phyloP scores from a whole-genome alignment of 352 stramenopile species.

The Peronospora belbahrii region DNA sequence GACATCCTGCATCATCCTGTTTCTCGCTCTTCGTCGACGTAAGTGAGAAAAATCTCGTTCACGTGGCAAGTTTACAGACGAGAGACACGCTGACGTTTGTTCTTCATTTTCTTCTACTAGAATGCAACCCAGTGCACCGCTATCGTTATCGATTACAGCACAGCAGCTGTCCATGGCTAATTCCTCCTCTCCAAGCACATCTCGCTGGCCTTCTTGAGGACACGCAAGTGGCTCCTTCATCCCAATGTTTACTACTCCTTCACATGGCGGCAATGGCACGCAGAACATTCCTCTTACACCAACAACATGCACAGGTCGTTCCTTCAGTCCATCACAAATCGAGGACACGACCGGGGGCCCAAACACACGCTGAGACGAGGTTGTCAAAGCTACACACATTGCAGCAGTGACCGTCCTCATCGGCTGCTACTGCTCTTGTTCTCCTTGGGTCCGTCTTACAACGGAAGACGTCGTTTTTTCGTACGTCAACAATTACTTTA shows the following conservation, averaged over 20 bases:
- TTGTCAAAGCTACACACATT: constrained; percentile 10
- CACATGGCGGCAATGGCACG: constrained; percentile 26
- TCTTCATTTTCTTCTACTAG: constrained; percentile 6
- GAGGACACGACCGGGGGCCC: constrained; percentile 8
- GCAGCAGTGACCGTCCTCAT: constrained; percentile 20
- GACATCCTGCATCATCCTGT: constrained; percentile 8
- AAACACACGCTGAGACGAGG: neutral
- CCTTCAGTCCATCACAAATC: constrained; percentile 3
- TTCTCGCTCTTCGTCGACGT: constrained; percentile 9
- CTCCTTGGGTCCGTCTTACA: neutral
- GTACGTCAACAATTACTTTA: too few relatives aligned
- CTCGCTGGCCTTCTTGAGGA: constrained; percentile 22
- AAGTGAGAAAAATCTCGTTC: constrained; percentile 3
- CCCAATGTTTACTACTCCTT: constrained; percentile 9
- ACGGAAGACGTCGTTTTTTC: too few relatives aligned
- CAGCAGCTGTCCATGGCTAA: constrained; percentile 39
- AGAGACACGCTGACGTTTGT: constrained; percentile 21
- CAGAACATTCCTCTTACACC: constrained; percentile 35
- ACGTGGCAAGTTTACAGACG: constrained; percentile 10
- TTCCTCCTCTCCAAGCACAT: constrained; percentile 8
- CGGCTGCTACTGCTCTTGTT: neutral
- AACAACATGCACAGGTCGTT: constrained; percentile 25
- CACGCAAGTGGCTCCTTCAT: constrained; percentile 22
- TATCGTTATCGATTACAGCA: constrained; percentile 21
- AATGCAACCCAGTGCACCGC: constrained; percentile 29